Evolutionary conservation across 2,329 filamentous ascomycete genomes (phyloP), one percentile per base, ranked within the genome.

Genomic region (Sphaerulina vaccinii): DNA sequence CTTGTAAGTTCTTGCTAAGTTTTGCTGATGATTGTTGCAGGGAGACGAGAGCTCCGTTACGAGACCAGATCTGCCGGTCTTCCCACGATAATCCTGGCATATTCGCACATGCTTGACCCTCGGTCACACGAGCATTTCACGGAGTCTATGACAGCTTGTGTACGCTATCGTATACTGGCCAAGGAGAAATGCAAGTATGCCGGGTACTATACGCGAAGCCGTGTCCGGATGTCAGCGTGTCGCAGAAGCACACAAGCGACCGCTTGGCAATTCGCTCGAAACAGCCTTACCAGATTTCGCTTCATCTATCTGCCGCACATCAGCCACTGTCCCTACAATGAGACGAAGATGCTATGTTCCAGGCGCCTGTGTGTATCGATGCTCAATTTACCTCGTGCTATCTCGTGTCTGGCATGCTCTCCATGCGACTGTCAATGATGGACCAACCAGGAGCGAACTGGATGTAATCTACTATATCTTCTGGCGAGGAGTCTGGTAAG

Each of bases 351-450:
- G 10, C 8, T 37, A 27, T 51, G 15, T 43, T n/a, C 40, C 19
- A 41, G 36, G 45, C 36, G 37, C 19, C 36, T 11, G 16, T 10
- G n/a, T 22, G 33, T n/a, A 29, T 22, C 18, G 36, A 8, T 11
- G 13, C n/a, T 8, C 50, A 52, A 52, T 52, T 24, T 52, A 52
- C 37, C 36, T 50, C 41, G 22, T 46, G 46, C 51, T 54, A 16
- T 21, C n/a, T 49, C 36, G n/a, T 32, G 37, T 36, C 41, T 44
- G 39, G 48, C 38, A 21, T 21, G 40, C 35, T 29, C 36, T 19
- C 22, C 29, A n/a, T 46, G 49, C 43, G 27, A 52, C 52, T 10
- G 18, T 23, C 35, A 39, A 27, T 9, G 23, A 19, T 36, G 21
- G 38, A 52, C 49, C 49, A 47, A 36, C 42, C 43, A 47, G 19